Evolutionary conservation across 2,329 filamentous ascomycete species (phyloP).

Genomic region (Monascus ruber): DNA sequence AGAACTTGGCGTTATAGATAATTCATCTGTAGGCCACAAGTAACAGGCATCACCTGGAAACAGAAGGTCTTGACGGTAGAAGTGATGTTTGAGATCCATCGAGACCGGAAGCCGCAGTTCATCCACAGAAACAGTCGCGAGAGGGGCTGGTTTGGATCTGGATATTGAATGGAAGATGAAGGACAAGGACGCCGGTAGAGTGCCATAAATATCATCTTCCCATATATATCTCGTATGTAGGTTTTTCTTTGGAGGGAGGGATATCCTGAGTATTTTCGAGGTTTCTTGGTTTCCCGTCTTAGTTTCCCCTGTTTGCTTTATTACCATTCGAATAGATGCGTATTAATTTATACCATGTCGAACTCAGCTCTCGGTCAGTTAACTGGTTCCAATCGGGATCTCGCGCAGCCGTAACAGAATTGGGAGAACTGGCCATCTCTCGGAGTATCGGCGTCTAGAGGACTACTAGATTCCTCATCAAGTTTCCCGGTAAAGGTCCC

Average conservation of each 20-base stretch:
- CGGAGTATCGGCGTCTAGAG: slow-evolving; percentile 23
- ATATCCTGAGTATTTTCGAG: no score
- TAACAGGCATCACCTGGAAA: slow-evolving; percentile 7
- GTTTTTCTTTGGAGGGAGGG: no score
- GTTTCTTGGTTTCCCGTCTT: no score
- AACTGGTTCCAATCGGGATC: slow-evolving; percentile 23
- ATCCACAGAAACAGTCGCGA: slow-evolving; percentile 12
- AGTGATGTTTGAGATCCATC: slow-evolving; percentile 3
- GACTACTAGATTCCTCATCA: slow-evolving; percentile 50
- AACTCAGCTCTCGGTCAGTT: slow-evolving; percentile 8
- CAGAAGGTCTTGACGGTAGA: slow-evolving; percentile 2
- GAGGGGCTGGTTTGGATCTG: slow-evolving; percentile 18
- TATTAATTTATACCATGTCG: slow-evolving; percentile 1
- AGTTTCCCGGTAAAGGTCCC: slow-evolving; percentile 53
- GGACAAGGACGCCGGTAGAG: slow-evolving; percentile 10
- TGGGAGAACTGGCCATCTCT: slow-evolving; percentile 41
- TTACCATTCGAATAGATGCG: no score
- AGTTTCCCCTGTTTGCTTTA: no score
- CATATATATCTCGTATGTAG: no score
- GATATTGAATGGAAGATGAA: slow-evolving; percentile 15
- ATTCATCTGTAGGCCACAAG: slow-evolving; percentile 11
- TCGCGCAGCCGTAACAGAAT: slow-evolving; percentile 35
- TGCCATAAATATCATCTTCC: no score
- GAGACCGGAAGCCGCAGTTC: slow-evolving; percentile 13
- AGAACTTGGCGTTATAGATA: slow-evolving; percentile 8